phyloP scores from a whole-genome alignment of 257 asterid genomes.

The Nicotiana obtusifolia region DNA sequence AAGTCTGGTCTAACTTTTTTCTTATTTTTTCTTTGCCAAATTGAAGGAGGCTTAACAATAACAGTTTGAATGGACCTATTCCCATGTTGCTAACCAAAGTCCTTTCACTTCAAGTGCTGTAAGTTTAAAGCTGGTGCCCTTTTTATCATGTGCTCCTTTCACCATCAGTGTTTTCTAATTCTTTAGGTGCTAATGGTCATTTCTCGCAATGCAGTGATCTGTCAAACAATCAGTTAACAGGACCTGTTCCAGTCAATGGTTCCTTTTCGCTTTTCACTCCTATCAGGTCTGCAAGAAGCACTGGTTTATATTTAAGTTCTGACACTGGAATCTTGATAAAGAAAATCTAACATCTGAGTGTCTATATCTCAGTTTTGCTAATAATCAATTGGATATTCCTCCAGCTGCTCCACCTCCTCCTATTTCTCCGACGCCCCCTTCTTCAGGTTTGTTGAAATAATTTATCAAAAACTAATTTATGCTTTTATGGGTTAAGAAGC shows the following conservation, averaged over 20 bases:
- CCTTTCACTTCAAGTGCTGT: constrained; percentile 90
- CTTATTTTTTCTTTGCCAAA: neutral
- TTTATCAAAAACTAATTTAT: neutral
- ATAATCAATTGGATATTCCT: constrained; percentile 40
- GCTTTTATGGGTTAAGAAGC: neutral
- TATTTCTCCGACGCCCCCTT: constrained; percentile 40
- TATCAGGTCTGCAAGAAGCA: constrained; percentile 54
- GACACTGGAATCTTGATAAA: constrained; percentile 6
- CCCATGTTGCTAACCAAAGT: constrained; percentile 62
- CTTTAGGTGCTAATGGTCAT: constrained; percentile 10
- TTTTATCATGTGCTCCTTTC: neutral
- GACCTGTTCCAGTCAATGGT: constrained; percentile 73
- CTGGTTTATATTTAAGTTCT: constrained; percentile 2
- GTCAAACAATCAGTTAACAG: constrained; percentile 60
- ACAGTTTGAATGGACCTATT: constrained; percentile 68
- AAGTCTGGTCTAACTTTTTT: neutral
- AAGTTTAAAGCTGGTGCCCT: constrained; percentile 31
- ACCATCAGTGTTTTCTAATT: constrained; percentile 6
- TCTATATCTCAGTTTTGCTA: constrained; percentile 51
- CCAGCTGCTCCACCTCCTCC: constrained; percentile 81
- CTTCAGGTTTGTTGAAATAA: constrained; percentile 34
- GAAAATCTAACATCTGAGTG: constrained; percentile 23
- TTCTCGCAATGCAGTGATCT: constrained; percentile 70
- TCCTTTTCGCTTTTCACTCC: constrained; percentile 92
- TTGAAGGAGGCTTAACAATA: constrained; percentile 94